Base-by-base conservation (phyloP, 1,284 basidiomycete species). In the Trametes hirsuta region DNA sequence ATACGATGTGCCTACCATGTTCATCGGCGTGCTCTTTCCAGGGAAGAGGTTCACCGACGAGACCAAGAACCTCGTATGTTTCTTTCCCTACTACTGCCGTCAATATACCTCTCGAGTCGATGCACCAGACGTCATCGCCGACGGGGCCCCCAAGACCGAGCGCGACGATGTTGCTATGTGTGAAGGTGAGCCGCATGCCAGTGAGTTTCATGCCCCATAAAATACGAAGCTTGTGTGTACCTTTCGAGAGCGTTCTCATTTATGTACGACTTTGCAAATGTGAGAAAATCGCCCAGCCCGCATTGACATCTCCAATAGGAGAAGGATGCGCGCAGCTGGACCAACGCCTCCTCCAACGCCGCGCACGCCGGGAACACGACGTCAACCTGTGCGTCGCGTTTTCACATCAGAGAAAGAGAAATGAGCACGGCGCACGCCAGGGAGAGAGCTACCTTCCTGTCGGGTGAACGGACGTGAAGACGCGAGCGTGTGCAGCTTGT, bases 51-150 rank as follows among this genome's bases (percentile, higher is more conserved):
- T 74, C 72, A 5, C 86, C 87, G 0, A 82, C 74, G 21, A 90
- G 66, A 0, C 87, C 87, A 5, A 88, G 76, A 4, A 72, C 71
- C 64, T 88, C 79, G 68, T 88, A 88, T 1, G 82, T 81, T 14
- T 75, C 72, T 68, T 83, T 84, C 30, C 77, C 75, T 3, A 85
- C 76, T n/a, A 75, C 81, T 18, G 88, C 69, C 0, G 83, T 83
- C 57, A 90, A 72, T 24, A 83, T 59, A 2, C 84, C 84, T 10
- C 83, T 78, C 1, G 79, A 73, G 65, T 89, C 87, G 47, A 89
- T 75, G 66, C 84, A 86, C 88, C 88, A 90, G 1, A 76, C 78
- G 59, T 88, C 86, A 41, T 84, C 81, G 25, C 65, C 63, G 0
- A 37, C 14, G 25, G 70, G 67, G 25, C 75, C 67, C 4, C 68